Base-by-base conservation (phyloP, 2,329 filamentous ascomycete genomes). In the Tympanopsis confertula region DNA sequence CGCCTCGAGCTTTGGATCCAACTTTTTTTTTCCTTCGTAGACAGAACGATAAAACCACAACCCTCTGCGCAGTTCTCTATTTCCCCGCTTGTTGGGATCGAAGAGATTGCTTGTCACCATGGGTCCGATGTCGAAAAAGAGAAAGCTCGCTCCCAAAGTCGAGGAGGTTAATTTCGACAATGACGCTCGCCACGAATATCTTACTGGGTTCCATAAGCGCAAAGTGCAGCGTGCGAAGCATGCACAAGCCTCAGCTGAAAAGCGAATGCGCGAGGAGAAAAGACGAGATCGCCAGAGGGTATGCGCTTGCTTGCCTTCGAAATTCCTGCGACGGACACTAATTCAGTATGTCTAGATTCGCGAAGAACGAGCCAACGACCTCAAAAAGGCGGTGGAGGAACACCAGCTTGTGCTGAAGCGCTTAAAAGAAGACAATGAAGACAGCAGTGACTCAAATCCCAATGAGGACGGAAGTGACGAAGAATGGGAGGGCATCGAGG, bases 141-240 rank as follows among this genome's bases (percentile, higher is more conserved):
- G 82, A 45, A 85, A 82, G 56, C 57, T 59, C 43, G 53, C 68
- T 13, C 64, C 67, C 35, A 61, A 66, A 28, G 67, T 85, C 42
- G 85, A 88, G 52, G 86, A 94, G 56, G 82, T 98, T 57, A 76
- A 67, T 38, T 98, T 96, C 62, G 87, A 98, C 62, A 63, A 71
- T 43, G 69, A 71, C 43, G 84, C 84, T 35, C 80, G 91, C 45
- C 66, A 82, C 45, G 87, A 96, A 52, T 98, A 85, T 55, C 69
- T 98, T 41, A 95, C 87, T 0, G 91, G 91, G 3, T 98, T 98
- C 62, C 88, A 89, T 66, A 98, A 96, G 69, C 82, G 91, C 58
- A 96, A 95, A 59, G 64, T 84, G 38, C 82, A 86, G 56, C 74
- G 91, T 26, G 78, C 80, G 47, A 93, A 94, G 63, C 69, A 80